Evolutionary conservation across 345 rosid genomes (phyloP).

Genomic region (Citrus hindsii): DNA sequence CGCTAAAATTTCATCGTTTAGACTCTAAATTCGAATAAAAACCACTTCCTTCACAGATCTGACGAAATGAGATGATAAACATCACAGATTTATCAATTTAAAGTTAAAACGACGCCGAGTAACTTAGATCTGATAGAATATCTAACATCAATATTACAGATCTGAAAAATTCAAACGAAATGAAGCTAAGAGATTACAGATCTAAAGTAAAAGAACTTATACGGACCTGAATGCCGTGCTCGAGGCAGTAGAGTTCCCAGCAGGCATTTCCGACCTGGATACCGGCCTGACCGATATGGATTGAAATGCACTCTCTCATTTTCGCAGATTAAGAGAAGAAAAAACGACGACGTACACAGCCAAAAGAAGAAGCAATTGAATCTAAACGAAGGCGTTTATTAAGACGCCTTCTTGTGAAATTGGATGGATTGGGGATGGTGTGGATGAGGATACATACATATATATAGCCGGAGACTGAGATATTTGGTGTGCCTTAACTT

Average conservation of each 20-base stretch:
- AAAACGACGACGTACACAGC: background rate
- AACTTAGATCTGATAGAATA: background rate
- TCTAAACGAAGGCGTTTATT: constrained; percentile 43
- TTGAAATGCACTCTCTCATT: constrained; percentile 75
- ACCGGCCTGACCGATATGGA: constrained; percentile 83
- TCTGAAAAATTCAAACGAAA: background rate
- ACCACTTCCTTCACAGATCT: background rate
- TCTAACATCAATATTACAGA: background rate
- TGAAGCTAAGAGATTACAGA: too few species aligned
- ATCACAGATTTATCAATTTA: background rate
- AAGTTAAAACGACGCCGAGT: background rate
- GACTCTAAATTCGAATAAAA: background rate
- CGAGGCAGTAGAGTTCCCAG: constrained; percentile 71
- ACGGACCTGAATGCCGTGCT: constrained; percentile 68
- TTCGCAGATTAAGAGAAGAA: background rate
- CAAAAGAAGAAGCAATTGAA: background rate
- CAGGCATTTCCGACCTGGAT: constrained; percentile 82
- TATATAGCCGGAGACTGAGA: constrained; percentile 18
- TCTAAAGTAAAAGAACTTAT: background rate
- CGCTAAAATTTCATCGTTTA: background rate
- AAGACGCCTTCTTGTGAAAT: constrained; percentile 47
- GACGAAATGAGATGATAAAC: background rate
- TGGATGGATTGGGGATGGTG: too few species aligned
- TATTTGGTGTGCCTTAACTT: background rate
- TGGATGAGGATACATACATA: constrained; percentile 21